Percentiles rank a stretch among this genome's conserved stretches.
phyloP scores from a whole-genome alignment of 768 basidiomycete genomes.

The Fistulinella prunicolor region DNA sequence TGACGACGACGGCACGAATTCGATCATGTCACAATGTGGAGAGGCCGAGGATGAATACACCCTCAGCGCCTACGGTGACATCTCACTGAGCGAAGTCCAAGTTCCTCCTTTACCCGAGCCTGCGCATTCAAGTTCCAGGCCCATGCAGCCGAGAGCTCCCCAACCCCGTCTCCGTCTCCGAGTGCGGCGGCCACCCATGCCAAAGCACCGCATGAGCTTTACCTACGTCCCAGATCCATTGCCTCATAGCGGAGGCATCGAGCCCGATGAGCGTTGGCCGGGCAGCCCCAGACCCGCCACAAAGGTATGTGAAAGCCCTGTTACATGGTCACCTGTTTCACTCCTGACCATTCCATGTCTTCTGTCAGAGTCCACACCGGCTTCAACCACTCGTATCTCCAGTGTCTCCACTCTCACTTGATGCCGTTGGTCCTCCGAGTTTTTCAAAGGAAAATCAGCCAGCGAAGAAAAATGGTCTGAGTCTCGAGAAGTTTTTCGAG shows the following conservation, averaged over 20 bases:
- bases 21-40: not conserved
- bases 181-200: constrained; percentile 28
- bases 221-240: constrained; percentile 9
- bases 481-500: constrained; percentile 15
- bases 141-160: not conserved
- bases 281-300: constrained; percentile 13
- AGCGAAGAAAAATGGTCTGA: not conserved
- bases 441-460: not conserved
- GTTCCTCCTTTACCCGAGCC: constrained; percentile 28
- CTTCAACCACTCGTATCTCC: constrained; percentile 11
- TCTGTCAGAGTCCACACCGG: constrained; percentile 8
- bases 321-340: not conserved
- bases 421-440: not conserved
- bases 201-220: constrained; percentile 19
- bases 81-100: constrained; percentile 38
- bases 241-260: not conserved
- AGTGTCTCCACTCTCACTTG: not conserved
- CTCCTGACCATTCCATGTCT: not conserved
- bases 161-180: constrained; percentile 25
- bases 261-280: constrained; percentile 10
- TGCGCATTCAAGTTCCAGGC: not conserved
- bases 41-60: constrained; percentile 37
- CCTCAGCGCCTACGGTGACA: constrained; percentile 44
- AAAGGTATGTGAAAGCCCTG: constrained; percentile 12
- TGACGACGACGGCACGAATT: not conserved